A percentile compares a stretch with the other conserved stretches of the same genome.
Evolutionary conservation across 768 basidiomycete genomes (phyloP).

Genomic region (Podaxis carcinomalis): DNA sequence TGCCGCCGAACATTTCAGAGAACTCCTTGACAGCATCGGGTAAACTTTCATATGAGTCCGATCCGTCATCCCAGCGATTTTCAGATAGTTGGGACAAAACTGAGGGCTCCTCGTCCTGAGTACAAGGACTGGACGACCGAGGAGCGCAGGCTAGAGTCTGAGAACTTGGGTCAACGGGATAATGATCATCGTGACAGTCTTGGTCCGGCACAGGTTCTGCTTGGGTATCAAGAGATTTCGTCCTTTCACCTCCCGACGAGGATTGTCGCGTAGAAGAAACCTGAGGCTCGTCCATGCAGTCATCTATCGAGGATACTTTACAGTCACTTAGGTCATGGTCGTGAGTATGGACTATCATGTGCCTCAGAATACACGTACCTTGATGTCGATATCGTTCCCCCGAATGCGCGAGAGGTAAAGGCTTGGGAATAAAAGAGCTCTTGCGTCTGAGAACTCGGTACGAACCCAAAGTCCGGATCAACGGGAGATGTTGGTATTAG

Average conservation of each 20-base stretch:
- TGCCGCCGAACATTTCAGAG: conserved; percentile 37
- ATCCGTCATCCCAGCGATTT: not conserved
- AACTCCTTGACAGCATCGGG: conserved; percentile 38
- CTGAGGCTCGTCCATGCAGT: not conserved
- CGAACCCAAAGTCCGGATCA: conserved; percentile 19
- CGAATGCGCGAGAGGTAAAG: not conserved
- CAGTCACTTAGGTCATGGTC: not conserved
- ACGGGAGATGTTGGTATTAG: not conserved
- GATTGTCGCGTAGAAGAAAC: not conserved
- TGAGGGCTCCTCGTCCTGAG: not conserved
- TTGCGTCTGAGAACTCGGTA: conserved; percentile 46
- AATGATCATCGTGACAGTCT: not conserved
- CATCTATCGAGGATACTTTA: not conserved
- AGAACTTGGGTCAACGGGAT: not conserved
- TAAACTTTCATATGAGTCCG: conserved; percentile 23
- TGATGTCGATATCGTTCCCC: not conserved
- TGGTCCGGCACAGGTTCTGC: not conserved
- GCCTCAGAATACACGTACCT: not conserved
- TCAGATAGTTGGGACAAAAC: conserved; percentile 7
- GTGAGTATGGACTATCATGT: not conserved
- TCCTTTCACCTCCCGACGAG: not conserved
- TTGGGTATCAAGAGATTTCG: not conserved
- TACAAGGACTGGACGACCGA: not conserved
- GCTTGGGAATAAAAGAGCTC: conserved; percentile 19
- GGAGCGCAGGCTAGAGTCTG: not conserved